Evolutionary conservation across 164 flowering plant genomes (phyloP).

Genomic region (Magnolia sinica): DNA sequence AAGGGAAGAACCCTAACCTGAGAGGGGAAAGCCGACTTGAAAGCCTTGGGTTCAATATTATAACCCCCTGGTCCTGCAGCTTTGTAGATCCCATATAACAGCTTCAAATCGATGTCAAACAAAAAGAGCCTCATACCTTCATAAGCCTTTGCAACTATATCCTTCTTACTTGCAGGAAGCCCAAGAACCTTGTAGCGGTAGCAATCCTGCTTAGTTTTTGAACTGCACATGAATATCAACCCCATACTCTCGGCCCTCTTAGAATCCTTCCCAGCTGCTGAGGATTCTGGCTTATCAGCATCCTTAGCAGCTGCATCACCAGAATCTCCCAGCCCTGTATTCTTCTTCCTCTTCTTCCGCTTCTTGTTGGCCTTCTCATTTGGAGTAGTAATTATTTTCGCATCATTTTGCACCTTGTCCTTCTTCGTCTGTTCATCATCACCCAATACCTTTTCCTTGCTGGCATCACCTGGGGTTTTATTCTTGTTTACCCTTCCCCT

Average conservation of each 20-base stretch:
- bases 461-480: background rate
- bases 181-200: constrained; percentile 49
- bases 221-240: constrained; percentile 62
- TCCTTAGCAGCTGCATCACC: constrained; percentile 4
- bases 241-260: constrained; percentile 37
- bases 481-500: background rate
- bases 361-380: constrained; percentile 9
- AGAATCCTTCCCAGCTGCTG: constrained; percentile 17
- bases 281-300: constrained; percentile 22
- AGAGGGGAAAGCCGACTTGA: constrained; percentile 50
- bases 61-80: constrained; percentile 57
- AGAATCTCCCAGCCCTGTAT: background rate
- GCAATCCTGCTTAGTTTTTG: constrained; percentile 59
- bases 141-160: constrained; percentile 37
- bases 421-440: constrained; percentile 15
- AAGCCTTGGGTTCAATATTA: constrained; percentile 58
- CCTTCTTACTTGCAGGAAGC: constrained; percentile 50
- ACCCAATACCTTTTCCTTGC: constrained; percentile 2
- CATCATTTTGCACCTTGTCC: background rate
- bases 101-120: constrained; percentile 47
- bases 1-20: constrained; percentile 37
- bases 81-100: constrained; percentile 59
- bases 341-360: constrained; percentile 18
- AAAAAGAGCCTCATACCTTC: constrained; percentile 56
- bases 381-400: background rate